Evolutionary conservation across 2,329 filamentous ascomycete species (phyloP).

Genomic region (Nothomitra cinnamomea): DNA sequence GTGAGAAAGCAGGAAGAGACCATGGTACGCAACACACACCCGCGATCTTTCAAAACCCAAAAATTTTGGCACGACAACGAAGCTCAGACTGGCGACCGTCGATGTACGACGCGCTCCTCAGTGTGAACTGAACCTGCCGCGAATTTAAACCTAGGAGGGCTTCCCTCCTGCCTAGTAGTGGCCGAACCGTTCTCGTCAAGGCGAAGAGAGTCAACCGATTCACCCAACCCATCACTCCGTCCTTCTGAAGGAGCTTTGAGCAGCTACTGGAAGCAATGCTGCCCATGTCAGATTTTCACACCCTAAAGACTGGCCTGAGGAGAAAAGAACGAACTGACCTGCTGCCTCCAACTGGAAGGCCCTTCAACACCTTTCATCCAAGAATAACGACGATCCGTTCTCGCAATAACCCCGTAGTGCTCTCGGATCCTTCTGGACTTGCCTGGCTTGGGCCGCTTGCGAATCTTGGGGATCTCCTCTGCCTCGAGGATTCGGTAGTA

Average conservation of each 20-base stretch:
- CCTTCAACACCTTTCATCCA: neutral
- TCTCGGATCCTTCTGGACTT: neutral
- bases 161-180: neutral
- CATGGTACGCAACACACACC: neutral
- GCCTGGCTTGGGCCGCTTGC: neutral
- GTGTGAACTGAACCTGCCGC: neutral
- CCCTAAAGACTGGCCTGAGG: neutral
- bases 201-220: neutral
- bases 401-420: neutral
- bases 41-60: neutral
- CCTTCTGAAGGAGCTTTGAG: neutral
- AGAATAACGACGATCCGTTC: neutral
- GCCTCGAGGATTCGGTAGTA: neutral
- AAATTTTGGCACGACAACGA: neutral
- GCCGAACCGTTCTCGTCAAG: neutral
- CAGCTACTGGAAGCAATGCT: conserved; percentile 1
- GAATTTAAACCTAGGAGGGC: too few relatives aligned
- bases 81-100: neutral
- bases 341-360: neutral
- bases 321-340: neutral
- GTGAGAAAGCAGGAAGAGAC: neutral
- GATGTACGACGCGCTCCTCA: neutral
- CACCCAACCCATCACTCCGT: neutral
- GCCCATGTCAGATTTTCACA: neutral
- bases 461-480: neutral